phyloP scores from a whole-genome alignment of 768 basidiomycete genomes.

The Galerina sulciceps region DNA sequence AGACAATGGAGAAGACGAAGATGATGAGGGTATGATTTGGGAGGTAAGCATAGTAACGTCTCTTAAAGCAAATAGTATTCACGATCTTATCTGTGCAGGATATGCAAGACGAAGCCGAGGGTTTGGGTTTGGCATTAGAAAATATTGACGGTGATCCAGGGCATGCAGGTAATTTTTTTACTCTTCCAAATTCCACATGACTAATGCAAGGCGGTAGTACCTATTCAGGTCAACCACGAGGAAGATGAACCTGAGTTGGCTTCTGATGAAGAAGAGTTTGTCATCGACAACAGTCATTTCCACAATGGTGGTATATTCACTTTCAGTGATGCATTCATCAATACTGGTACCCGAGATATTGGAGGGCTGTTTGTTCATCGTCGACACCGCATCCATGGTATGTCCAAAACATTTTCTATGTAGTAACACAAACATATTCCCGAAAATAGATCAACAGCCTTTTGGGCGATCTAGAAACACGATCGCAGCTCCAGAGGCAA shows the following conservation, averaged over 20 bases:
- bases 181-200: slow-evolving; percentile 4
- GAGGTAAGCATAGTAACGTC: slow-evolving; percentile 29
- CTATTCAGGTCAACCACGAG: slow-evolving; percentile 63
- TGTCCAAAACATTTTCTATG: slow-evolving; percentile 11
- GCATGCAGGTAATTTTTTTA: slow-evolving; percentile 47
- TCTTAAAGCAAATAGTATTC: background rate
- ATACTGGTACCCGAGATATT: slow-evolving; percentile 46
- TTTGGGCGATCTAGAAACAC: slow-evolving; percentile 66
- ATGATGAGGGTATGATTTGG: slow-evolving; percentile 39
- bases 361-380: slow-evolving; percentile 55
- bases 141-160: slow-evolving; percentile 67
- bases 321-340: slow-evolving; percentile 56
- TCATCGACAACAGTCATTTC: slow-evolving; percentile 36
- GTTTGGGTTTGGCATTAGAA: slow-evolving; percentile 48
- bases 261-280: slow-evolving; percentile 72
- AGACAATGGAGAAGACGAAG: slow-evolving; percentile 27
- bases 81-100: slow-evolving; percentile 41
- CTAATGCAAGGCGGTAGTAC: slow-evolving; percentile 25
- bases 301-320: slow-evolving; percentile 57
- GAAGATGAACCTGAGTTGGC: slow-evolving; percentile 65
- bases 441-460: slow-evolving; percentile 56
- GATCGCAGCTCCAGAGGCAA: slow-evolving; percentile 62
- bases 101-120: slow-evolving; percentile 51
- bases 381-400: slow-evolving; percentile 56
- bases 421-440: background rate